These are phyloP conservation scores for Scheffersomyces spartinae DNA, from an alignment of 805 yeast genomes.

Conservation along the genomic window DNA sequence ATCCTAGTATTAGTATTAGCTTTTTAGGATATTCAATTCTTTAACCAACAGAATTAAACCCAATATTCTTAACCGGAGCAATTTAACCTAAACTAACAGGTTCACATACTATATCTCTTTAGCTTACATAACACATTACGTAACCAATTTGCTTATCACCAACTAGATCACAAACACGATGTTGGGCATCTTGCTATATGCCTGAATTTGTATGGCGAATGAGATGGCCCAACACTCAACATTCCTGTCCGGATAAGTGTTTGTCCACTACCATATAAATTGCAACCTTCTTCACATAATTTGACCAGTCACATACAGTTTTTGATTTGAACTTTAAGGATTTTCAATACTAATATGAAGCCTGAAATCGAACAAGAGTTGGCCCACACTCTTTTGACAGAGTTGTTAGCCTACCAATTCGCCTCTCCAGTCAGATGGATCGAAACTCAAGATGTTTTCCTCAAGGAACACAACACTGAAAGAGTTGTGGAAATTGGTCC, in stretches of 20 bases:
- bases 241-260: not conserved
- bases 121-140: too few species aligned
- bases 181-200: not conserved
- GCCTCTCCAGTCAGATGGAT: conserved; percentile 99
- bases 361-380: conserved; percentile 97
- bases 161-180: not conserved
- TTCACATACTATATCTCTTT: too few species aligned
- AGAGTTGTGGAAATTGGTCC: conserved; percentile 98
- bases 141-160: too few species aligned
- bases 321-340: conserved; percentile 1
- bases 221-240: not conserved
- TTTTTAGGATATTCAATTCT: too few species aligned
- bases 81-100: too few species aligned
- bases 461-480: conserved; percentile 90
- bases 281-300: conserved; percentile 1
- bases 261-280: too few species aligned
- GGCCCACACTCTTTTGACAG: conserved; percentile 89
- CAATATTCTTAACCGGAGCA: too few species aligned
- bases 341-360: conserved; percentile 53
- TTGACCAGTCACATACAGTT: not conserved
- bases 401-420: conserved; percentile 94
- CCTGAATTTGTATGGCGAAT: not conserved
- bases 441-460: conserved; percentile 96
- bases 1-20: too few species aligned
- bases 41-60: too few species aligned